phyloP scores from a whole-genome alignment of 2,329 filamentous ascomycete species.

The Penicillium capsulatum region DNA sequence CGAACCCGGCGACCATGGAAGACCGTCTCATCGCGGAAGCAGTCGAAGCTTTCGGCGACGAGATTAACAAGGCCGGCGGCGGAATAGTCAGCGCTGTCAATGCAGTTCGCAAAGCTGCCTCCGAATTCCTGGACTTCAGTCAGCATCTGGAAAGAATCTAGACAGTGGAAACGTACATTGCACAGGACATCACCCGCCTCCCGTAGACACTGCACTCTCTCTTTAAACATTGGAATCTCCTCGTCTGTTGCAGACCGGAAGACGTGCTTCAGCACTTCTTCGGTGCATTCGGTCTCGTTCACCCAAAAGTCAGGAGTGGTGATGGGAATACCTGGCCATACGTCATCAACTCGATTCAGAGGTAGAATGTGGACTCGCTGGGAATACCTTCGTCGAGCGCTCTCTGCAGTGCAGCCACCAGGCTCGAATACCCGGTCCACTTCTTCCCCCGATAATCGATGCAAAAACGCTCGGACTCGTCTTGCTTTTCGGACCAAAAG shows the following conservation, averaged over 20 bases:
- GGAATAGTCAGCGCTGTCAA: conserved; percentile 70
- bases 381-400: conserved; percentile 75
- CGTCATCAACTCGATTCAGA: neutral
- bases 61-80: conserved; percentile 83
- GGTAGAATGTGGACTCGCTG: neutral
- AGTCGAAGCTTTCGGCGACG: conserved; percentile 73
- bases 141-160: conserved; percentile 9
- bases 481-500: conserved; percentile 77
- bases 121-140: conserved; percentile 60
- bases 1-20: conserved; percentile 74
- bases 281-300: conserved; percentile 68
- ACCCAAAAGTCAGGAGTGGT: conserved; percentile 86
- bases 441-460: conserved; percentile 73
- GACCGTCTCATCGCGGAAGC: conserved; percentile 75
- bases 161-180: conserved; percentile 53
- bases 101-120: conserved; percentile 67
- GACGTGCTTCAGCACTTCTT: conserved; percentile 68
- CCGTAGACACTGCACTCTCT: conserved; percentile 72
- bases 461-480: conserved; percentile 67
- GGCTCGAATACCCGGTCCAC: conserved; percentile 95
- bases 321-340: conserved; percentile 69
- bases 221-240: conserved; percentile 75
- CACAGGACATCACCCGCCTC: conserved; percentile 79
- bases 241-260: conserved; percentile 86
- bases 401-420: conserved; percentile 80